Evolutionary conservation across 352 stramenopile genomes (phyloP).

Genomic region (Blastocystis sp.): DNA sequence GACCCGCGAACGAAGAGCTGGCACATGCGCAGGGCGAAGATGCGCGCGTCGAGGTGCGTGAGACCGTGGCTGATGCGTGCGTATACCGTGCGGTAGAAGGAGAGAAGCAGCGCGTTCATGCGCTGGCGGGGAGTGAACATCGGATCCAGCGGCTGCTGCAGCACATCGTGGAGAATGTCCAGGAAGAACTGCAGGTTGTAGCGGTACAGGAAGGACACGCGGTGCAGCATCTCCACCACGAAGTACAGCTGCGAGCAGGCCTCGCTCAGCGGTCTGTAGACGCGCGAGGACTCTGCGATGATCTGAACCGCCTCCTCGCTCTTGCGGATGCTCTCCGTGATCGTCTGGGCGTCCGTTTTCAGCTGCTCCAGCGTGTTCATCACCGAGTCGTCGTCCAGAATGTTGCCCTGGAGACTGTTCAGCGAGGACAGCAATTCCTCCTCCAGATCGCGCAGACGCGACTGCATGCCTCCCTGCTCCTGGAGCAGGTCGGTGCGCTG

Average conservation of each 20-base stretch:
- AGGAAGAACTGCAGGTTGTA: constrained; percentile 95
- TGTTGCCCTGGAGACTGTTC: constrained; percentile 91
- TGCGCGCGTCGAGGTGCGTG: constrained; percentile 89
- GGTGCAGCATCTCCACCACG: constrained; percentile 78
- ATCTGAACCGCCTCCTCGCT: constrained; percentile 72
- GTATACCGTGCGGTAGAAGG: constrained; percentile 80
- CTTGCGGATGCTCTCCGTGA: constrained; percentile 77
- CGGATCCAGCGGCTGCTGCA: constrained; percentile 60
- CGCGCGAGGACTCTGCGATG: constrained; percentile 77
- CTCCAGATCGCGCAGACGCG: constrained; percentile 86
- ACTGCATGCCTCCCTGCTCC: constrained; percentile 93
- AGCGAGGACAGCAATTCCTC: constrained; percentile 94
- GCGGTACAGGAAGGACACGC: constrained; percentile 95
- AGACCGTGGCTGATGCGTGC: constrained; percentile 81
- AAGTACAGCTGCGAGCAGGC: constrained; percentile 79
- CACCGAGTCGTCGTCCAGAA: constrained; percentile 94
- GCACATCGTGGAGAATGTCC: constrained; percentile 80
- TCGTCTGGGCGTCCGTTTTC: constrained; percentile 89
- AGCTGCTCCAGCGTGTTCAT: constrained; percentile 94
- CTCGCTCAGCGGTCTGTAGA: constrained; percentile 84
- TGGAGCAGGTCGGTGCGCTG: constrained; percentile 86
- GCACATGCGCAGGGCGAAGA: constrained; percentile 86
- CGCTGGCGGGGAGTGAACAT: constrained; percentile 26
- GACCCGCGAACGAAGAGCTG: constrained; percentile 64
- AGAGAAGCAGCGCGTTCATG: constrained; percentile 68